phyloP scores from a whole-genome alignment of 768 basidiomycete species.

The Tricholoma sp. region DNA sequence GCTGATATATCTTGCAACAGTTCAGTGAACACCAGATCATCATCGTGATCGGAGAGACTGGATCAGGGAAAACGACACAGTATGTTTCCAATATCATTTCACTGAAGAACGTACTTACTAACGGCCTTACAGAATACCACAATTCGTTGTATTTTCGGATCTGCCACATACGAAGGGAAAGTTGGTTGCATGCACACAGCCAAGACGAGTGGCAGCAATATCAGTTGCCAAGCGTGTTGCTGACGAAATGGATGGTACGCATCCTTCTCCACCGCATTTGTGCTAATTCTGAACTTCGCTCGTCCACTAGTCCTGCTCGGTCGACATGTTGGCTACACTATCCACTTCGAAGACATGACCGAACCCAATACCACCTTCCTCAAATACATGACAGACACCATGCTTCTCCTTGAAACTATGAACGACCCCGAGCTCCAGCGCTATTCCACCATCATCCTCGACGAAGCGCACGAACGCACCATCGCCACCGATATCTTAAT shows the following conservation, averaged over 20 bases:
- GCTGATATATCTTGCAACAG: constrained; percentile 33
- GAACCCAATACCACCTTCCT: constrained; percentile 87
- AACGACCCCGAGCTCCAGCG: constrained; percentile 84
- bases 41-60: constrained; percentile 91
- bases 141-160: constrained; percentile 93
- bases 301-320: constrained; percentile 72
- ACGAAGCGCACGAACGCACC: constrained; percentile 98
- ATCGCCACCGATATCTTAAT: constrained; percentile 98
- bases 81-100: constrained; percentile 23
- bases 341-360: constrained; percentile 98
- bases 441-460: constrained; percentile 97
- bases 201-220: constrained; percentile 95
- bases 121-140: constrained; percentile 69
- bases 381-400: constrained; percentile 99
- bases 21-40: constrained; percentile 80
- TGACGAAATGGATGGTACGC: constrained; percentile 96
- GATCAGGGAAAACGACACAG: constrained; percentile 96
- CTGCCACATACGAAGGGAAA: constrained; percentile 87
- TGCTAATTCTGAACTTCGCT: constrained; percentile 1
- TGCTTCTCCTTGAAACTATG: constrained; percentile 98
- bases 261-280: not conserved
- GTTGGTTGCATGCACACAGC: constrained; percentile 95
- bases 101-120: constrained; percentile 8
- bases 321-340: constrained; percentile 94
- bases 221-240: constrained; percentile 97